Conservation (phyloP, 306 rosid genomes). For the Fragaria ananassa region DNA sequence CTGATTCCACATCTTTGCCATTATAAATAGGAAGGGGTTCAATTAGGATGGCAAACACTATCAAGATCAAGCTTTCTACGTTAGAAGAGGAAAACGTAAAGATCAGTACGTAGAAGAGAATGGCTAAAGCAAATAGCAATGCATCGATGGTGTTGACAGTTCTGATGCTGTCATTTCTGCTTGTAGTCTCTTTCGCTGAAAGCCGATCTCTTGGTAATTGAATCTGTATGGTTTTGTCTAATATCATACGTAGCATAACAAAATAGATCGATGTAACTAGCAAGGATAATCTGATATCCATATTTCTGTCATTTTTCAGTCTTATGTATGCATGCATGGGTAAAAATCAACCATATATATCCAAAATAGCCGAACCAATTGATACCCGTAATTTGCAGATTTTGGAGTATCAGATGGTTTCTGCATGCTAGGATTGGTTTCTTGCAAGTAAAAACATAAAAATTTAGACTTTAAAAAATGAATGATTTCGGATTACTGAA, state of each 20-base stretch:
- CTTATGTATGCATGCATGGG: no score
- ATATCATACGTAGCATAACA: background rate
- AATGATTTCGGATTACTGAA: no score
- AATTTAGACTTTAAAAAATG: no score
- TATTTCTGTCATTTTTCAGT: background rate
- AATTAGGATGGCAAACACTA: background rate
- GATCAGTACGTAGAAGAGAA: background rate
- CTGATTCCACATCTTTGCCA: background rate
- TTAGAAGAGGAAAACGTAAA: background rate
- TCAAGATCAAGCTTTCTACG: background rate
- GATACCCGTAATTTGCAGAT: no score
- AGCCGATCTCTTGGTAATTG: slow-evolving; percentile 1
- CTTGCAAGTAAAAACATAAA: no score
- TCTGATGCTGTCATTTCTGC: slow-evolving; percentile 24
- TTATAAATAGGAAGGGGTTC: background rate
- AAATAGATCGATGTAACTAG: background rate
- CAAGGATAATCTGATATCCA: background rate
- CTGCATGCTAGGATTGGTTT: no score
- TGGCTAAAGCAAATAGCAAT: slow-evolving; percentile 19
- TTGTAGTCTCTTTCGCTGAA: background rate
- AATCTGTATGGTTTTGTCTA: background rate
- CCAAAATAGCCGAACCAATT: no score
- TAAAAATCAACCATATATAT: no score
- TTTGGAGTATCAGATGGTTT: no score
- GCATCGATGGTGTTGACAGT: background rate